A percentile compares a stretch with the other conserved stretches of the same genome.
Conservation (phyloP, 1,139 yeast genomes). For the Magnusiomyces clavatus region DNA sequence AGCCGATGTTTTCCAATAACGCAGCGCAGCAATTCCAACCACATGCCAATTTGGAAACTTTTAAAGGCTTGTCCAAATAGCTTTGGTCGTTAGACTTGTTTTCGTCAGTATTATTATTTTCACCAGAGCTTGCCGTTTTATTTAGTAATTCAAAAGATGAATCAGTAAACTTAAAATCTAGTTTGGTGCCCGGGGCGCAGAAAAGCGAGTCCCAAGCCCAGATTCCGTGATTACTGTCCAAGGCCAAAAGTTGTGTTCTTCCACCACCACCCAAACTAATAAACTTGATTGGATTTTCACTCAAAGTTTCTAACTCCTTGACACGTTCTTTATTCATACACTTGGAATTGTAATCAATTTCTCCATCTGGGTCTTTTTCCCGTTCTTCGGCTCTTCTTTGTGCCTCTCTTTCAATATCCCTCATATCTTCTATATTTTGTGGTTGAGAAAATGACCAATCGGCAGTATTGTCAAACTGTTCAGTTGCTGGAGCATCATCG, state of each 20-base stretch:
- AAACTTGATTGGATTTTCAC: constrained; percentile 26
- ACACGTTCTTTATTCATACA: no score
- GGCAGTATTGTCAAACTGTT: neutral
- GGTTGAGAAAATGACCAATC: neutral
- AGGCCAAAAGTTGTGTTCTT: constrained; percentile 55
- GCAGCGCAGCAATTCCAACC: constrained; percentile 31
- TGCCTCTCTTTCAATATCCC: neutral
- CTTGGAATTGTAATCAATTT: no score
- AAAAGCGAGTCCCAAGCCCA: constrained; percentile 53
- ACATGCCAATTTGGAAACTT: no score
- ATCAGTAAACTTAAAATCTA: constrained; percentile 35
- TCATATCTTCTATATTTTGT: no score
- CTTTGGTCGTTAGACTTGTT: neutral
- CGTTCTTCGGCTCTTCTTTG: neutral
- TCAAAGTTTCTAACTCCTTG: no score
- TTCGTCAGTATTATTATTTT: no score
- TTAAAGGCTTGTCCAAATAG: constrained; percentile 24
- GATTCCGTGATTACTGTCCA: constrained; percentile 44
- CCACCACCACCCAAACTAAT: constrained; percentile 51
- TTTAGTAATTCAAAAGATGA: neutral
- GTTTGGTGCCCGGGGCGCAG: constrained; percentile 37
- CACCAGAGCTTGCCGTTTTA: no score
- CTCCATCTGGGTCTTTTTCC: neutral
- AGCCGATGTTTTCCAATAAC: constrained; percentile 44
- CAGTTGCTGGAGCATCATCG: neutral